A percentile compares a stretch with the other conserved stretches of the same genome.
phyloP scores from a whole-genome alignment of 2,329 filamentous ascomycete species.

The Bipolaris oryzae region DNA sequence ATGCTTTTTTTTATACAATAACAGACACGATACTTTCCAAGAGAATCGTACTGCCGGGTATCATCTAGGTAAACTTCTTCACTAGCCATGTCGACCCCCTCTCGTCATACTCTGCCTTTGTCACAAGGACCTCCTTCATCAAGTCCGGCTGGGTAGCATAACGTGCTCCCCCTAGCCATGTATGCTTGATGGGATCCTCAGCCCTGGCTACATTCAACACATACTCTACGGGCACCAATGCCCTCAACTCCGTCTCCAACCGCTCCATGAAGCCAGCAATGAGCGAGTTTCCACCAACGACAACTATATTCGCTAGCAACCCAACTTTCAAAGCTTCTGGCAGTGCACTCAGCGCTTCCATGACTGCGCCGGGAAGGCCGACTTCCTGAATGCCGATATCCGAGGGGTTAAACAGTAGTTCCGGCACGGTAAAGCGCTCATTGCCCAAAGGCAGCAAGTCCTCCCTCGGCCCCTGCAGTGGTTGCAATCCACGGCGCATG shows the following conservation, averaged over 20 bases:
- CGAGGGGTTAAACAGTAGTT: constrained; percentile 83
- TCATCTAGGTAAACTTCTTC: constrained; percentile 65
- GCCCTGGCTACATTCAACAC: constrained; percentile 51
- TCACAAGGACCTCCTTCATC: constrained; percentile 73
- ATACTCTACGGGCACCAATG: constrained; percentile 50
- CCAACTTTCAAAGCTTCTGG: constrained; percentile 85
- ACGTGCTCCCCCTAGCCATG: constrained; percentile 83
- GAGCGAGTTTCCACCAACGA: constrained; percentile 84
- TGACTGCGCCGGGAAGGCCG: constrained; percentile 80
- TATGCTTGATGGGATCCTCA: constrained; percentile 80
- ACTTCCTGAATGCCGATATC: constrained; percentile 86
- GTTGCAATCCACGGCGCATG: constrained; percentile 57
- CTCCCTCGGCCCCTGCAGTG: constrained; percentile 62
- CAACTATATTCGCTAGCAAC: constrained; percentile 82
- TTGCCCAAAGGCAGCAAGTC: constrained; percentile 87
- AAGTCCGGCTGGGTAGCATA: constrained; percentile 71
- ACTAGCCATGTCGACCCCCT: constrained; percentile 75
- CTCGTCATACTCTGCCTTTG: constrained; percentile 89
- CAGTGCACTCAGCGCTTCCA: constrained; percentile 75
- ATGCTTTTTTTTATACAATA: no score
- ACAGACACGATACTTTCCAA: neutral
- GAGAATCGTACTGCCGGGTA: neutral
- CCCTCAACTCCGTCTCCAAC: constrained; percentile 73
- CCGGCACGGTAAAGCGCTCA: constrained; percentile 88
- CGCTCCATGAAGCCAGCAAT: constrained; percentile 83